Percentiles rank a stretch among this genome's conserved stretches.
These are phyloP conservation scores for Kodamaea derodonti DNA, from an alignment of 1,139 yeast genomes.

Conservation along the genomic window DNA sequence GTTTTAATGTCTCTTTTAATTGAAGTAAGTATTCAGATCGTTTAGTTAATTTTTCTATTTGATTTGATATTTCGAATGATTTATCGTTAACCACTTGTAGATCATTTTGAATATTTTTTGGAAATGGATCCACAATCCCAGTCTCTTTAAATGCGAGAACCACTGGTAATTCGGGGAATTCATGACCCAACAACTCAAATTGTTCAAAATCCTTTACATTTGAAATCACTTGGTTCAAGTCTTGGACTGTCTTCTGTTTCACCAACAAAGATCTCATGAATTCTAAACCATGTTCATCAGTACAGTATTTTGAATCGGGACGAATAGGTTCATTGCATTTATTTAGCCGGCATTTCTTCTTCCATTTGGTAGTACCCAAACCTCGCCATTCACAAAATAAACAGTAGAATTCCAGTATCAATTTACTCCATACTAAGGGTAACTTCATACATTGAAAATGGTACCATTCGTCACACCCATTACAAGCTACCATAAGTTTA, in stretches of 20 bases:
- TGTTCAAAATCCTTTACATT: conserved; percentile 20
- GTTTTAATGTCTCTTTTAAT: conserved; percentile 34
- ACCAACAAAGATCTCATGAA: conserved; percentile 38
- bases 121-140: conserved; percentile 31
- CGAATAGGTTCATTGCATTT: conserved; percentile 59
- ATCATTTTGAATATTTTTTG: conserved; percentile 23
- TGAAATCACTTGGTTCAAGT: not conserved
- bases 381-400: conserved; percentile 63
- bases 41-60: conserved; percentile 16
- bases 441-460: conserved; percentile 78
- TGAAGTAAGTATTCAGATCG: conserved; percentile 22
- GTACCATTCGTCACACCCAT: conserved; percentile 94
- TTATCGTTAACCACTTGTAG: conserved; percentile 19
- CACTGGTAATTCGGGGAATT: conserved; percentile 39
- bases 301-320: conserved; percentile 65
- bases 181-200: conserved; percentile 24
- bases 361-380: conserved; percentile 54
- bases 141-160: conserved; percentile 26
- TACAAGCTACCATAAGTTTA: conserved; percentile 87
- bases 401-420: conserved; percentile 69
- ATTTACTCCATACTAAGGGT: conserved; percentile 46
- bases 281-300: conserved; percentile 62
- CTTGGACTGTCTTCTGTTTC: conserved; percentile 11
- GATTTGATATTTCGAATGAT: conserved; percentile 16
- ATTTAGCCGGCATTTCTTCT: conserved; percentile 65